Evolutionary conservation across 2,329 filamentous ascomycete genomes (phyloP).

Genomic region (Fonsecaea monophora): DNA sequence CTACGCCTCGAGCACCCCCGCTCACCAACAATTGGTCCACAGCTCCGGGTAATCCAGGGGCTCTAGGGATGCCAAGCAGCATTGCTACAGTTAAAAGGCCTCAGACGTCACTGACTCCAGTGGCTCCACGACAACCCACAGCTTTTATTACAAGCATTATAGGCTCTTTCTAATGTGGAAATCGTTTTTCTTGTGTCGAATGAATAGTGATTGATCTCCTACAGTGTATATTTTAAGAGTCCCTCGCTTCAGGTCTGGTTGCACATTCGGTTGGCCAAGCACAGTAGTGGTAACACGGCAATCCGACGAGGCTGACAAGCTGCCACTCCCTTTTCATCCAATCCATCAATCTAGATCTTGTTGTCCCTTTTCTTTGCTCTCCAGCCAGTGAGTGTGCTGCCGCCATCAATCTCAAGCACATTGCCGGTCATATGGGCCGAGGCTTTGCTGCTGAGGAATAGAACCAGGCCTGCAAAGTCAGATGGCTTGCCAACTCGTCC

Average conservation of each 20-base stretch:
- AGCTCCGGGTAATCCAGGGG: not conserved
- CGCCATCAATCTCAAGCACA: slow-evolving; percentile 58
- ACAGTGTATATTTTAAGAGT: not conserved
- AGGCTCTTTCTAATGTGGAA: not conserved
- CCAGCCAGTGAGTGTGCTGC: slow-evolving; percentile 53
- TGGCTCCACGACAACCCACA: not conserved
- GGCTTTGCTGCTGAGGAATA: slow-evolving; percentile 52
- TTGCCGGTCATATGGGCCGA: slow-evolving; percentile 54
- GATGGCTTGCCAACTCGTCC: slow-evolving; percentile 56
- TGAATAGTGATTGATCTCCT: not conserved
- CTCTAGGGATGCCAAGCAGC: slow-evolving; percentile 9
- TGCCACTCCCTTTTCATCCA: not conserved
- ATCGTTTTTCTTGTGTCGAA: not conserved
- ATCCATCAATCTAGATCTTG: slow-evolving; percentile 34
- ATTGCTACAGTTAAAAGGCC: slow-evolving; percentile 14
- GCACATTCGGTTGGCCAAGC: not conserved
- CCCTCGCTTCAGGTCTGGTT: not conserved
- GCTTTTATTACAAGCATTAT: not conserved
- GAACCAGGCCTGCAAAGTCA: slow-evolving; percentile 56
- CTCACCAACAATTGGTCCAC: slow-evolving; percentile 11
- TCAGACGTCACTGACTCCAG: not conserved
- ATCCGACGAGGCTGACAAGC: not conserved
- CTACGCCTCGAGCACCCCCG: not conserved
- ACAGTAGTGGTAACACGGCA: not conserved
- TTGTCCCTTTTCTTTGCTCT: slow-evolving; percentile 43